Base-by-base conservation (phyloP, 345 rosid species). In the Brassica juncea region DNA sequence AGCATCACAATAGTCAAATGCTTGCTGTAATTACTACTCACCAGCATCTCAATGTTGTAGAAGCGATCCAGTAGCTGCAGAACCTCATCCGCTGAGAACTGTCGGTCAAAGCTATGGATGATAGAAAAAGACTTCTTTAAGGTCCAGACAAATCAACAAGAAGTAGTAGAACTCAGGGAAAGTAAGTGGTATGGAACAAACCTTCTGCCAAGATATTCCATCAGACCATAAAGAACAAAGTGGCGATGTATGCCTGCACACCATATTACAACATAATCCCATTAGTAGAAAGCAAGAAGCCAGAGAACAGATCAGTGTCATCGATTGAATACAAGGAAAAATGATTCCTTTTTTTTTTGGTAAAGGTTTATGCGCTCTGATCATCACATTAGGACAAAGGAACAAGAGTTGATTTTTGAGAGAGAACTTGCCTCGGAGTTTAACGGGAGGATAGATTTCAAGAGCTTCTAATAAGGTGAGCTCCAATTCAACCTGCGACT, bases 41-140 rank as follows among this genome's bases (percentile, higher is more conserved):
- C 99, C 97, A 95, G 97, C 94, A 90, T 84, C 28, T 93, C 99
- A 6, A 95, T 75, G 88, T 93, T 95, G 84, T 91, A 95, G 87
- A 95, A 95, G 66, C 97, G 93, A 66, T 90, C 93, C 76, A 95
- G 84, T 87, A 95, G 82, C 84, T 90, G 97, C 76, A 91, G 77
- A 86, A 95, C 98, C 87, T 95, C 99, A 54, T 93, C 91, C 0
- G 98, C 85, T 66, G 99, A 84, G 85, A 95, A 95, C 76, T 87
- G 83, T 4, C 97, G 85, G 71, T 90, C 94, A 73, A 93, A 90
- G 82, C 98, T 93, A 90, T 19, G 30, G 82, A 16, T 34, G 39
- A 42, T 5, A 71, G 30, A 42, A 58, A 71, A 57, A 76, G 78
- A 27, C 2, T 23, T 52, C 30, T 64, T 31, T 3, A 77, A 47